Base-by-base conservation (phyloP, 345 rosid genomes). In the Heritiera littoralis region DNA sequence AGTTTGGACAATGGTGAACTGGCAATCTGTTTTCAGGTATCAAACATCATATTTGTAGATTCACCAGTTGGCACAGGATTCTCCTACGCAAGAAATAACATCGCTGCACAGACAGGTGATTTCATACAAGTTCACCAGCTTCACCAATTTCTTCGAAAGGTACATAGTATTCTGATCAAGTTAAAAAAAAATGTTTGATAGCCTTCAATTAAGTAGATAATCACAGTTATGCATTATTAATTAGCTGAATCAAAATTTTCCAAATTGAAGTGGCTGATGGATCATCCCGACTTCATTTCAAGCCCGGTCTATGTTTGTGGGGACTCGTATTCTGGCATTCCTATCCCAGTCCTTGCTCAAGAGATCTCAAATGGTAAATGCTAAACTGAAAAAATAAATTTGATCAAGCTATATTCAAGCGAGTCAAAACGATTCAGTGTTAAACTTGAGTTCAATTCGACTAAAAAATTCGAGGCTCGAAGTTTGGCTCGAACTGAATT, bases 41-140 rank as follows among this genome's bases (percentile, higher is more conserved):
- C 95, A n/a, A 92, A 86, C 88, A 85, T 94, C 76, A 84, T 90
- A 79, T 90, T 92, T 80, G 58, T 92, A 40, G 98, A 92, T 81
- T 83, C 89, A 60, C 98, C 98, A 11, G 91, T 87, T 13, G 94
- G 94, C 28, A 87, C 95, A 48, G 98, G 97, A 38, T 94, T 82
- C 83, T 94, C 98, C 40, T 94, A 86, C 54, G 85, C 94, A 4
- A 84, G 55, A 80, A 86, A 80, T 75, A 40, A 1, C 7, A 41
- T 20, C 41, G 92, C 92, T 55, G 77, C 71, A 40, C 67, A 60
- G 55, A 15, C 87, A 5, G 82, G 94, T 38, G 97, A 94, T 78
- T 84, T 76, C 79, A 75, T 18, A 59, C 95, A 90, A 83, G 79
- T 83, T 78, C 78, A 77, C 9, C 87, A 91, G 32, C 83, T 85